Evolutionary conservation across 768 basidiomycete species (phyloP).

Genomic region (Mycena leptocephala): DNA sequence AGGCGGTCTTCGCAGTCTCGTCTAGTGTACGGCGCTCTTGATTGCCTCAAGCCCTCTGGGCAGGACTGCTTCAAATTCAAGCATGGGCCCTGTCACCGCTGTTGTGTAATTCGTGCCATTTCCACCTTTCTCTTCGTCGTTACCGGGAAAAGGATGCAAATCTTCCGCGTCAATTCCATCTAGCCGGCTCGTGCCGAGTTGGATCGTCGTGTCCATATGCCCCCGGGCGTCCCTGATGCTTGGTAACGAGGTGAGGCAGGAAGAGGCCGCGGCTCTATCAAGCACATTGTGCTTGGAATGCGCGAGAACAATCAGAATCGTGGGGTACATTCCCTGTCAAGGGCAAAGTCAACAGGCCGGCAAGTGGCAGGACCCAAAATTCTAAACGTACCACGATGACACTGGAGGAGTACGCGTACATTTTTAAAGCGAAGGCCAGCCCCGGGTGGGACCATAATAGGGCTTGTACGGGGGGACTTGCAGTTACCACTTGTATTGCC

Average conservation of each 20-base stretch:
- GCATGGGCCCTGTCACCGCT: too few relatives aligned
- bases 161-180: background rate
- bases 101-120: too few relatives aligned
- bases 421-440: background rate
- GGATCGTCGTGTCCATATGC: background rate
- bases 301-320: slow-evolving; percentile 24
- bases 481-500: background rate
- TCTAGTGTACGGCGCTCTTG: too few relatives aligned
- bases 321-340: slow-evolving; percentile 17
- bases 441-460: background rate
- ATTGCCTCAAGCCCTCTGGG: too few relatives aligned
- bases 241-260: background rate
- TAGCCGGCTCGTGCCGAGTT: background rate
- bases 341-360: background rate
- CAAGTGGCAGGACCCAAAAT: background rate
- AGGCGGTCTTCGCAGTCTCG: too few relatives aligned
- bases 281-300: slow-evolving; percentile 16
- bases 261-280: slow-evolving; percentile 10
- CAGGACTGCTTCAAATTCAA: too few relatives aligned
- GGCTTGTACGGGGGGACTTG: background rate
- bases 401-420: slow-evolving; percentile 17
- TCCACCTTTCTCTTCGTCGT: background rate
- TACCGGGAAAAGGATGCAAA: background rate
- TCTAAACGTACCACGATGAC: slow-evolving; percentile 17
- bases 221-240: background rate